Percentiles rank a stretch among this genome's conserved stretches.
phyloP scores from a whole-genome alignment of 2,329 filamentous ascomycete genomes.

The Ascochyta pisi region DNA sequence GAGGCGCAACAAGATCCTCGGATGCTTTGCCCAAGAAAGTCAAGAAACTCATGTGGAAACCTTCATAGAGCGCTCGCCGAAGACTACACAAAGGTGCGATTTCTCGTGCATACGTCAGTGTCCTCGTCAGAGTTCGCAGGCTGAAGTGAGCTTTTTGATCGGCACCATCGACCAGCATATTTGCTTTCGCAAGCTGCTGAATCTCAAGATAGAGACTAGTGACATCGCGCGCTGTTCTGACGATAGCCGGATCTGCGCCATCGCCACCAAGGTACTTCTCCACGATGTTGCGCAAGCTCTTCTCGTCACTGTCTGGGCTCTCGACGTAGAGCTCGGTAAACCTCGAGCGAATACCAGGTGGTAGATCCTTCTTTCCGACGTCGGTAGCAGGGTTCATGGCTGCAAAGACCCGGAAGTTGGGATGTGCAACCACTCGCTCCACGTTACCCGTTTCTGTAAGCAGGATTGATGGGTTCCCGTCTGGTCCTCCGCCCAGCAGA shows the following conservation, averaged over 20 bases:
- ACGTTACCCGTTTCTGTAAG: constrained; percentile 94
- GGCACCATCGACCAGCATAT: constrained; percentile 89
- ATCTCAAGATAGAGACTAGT: constrained; percentile 88
- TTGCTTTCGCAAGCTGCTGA: constrained; percentile 79
- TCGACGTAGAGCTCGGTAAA: constrained; percentile 97
- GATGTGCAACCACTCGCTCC: constrained; percentile 86
- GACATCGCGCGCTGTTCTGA: constrained; percentile 78
- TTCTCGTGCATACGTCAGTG: constrained; percentile 84
- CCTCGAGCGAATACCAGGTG: constrained; percentile 83
- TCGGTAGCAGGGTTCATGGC: constrained; percentile 99
- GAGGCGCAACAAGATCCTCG: constrained; percentile 76
- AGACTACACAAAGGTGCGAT: constrained; percentile 85
- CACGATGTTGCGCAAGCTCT: constrained; percentile 87
- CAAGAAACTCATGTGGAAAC: constrained; percentile 97
- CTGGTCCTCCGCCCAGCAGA: constrained; percentile 75
- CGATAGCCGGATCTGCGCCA: constrained; percentile 69
- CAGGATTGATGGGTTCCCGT: constrained; percentile 78
- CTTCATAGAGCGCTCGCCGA: constrained; percentile 86
- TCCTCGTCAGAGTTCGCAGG: constrained; percentile 88
- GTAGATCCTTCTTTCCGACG: constrained; percentile 92
- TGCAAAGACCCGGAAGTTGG: constrained; percentile 93
- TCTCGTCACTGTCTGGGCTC: constrained; percentile 84
- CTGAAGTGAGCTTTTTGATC: constrained; percentile 98
- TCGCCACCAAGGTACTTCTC: constrained; percentile 80
- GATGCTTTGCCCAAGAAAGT: constrained; percentile 86